phyloP scores from a whole-genome alignment of 345 rosid genomes.

The Mangifera indica region DNA sequence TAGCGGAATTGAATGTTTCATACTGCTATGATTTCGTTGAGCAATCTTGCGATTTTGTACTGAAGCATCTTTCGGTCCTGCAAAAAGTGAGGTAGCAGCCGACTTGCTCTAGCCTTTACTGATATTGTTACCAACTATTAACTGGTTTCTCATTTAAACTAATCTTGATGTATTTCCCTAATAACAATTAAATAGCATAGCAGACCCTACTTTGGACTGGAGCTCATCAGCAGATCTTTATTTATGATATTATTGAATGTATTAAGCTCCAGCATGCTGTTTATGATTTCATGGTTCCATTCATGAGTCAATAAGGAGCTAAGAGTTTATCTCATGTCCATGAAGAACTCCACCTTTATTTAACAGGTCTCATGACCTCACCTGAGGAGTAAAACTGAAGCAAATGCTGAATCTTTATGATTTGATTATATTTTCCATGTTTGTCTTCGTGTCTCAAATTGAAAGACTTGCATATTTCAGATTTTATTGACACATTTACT shows the following conservation, averaged over 20 bases:
- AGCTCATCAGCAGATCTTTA: background rate
- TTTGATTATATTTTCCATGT: background rate
- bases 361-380: background rate
- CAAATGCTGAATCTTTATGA: background rate
- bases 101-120: background rate
- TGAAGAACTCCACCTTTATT: background rate
- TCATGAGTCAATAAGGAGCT: background rate
- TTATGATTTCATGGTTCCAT: background rate
- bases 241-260: background rate
- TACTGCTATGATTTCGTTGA: conserved; percentile 79
- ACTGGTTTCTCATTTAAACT: background rate
- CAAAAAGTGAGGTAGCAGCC: conserved; percentile 62
- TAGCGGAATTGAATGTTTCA: conserved; percentile 56
- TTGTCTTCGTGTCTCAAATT: background rate
- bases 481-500: no score
- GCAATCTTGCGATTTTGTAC: conserved; percentile 54
- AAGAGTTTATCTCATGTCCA: background rate
- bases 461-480: background rate
- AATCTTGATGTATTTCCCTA: background rate
- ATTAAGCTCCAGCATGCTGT: background rate
- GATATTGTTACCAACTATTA: background rate
- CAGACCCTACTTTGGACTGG: background rate
- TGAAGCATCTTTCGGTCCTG: conserved; percentile 64
- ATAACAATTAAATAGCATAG: background rate
- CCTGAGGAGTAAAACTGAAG: background rate